Evolutionary conservation across 495 filamentous ascomycete species (phyloP).

Genomic region (Hypoxylon perforatum): DNA sequence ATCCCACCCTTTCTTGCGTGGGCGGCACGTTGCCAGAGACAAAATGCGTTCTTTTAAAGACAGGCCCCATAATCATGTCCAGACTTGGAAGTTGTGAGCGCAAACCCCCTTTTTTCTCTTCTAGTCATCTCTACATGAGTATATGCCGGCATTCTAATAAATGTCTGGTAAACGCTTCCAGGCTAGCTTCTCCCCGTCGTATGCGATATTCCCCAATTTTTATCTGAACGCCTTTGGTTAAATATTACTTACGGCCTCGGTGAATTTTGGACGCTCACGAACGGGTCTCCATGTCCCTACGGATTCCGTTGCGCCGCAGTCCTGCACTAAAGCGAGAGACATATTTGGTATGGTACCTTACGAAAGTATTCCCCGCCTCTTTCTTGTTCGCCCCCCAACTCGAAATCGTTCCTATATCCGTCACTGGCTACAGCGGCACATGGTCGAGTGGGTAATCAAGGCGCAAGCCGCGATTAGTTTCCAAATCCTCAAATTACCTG

Average conservation of each 20-base stretch:
- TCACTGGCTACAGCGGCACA: constrained; percentile 2
- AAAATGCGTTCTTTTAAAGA: constrained; percentile 25
- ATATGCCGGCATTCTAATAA: constrained; percentile 5
- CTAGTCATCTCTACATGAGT: too few relatives aligned
- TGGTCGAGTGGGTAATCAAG: constrained; percentile 26
- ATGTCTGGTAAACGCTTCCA: background rate
- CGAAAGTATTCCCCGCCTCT: constrained; percentile 12
- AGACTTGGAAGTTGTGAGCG: constrained; percentile 30
- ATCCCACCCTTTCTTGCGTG: constrained; percentile 40
- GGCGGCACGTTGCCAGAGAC: constrained; percentile 34
- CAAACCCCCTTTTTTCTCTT: background rate
- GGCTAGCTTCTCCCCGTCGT: background rate
- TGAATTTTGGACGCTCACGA: constrained; percentile 15
- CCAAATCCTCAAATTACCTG: constrained; percentile 17
- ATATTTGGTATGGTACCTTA: constrained; percentile 7
- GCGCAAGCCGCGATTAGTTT: constrained; percentile 20
- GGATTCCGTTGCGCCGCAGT: constrained; percentile 33
- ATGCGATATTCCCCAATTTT: background rate
- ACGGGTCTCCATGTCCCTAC: constrained; percentile 3
- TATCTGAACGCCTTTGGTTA: too few relatives aligned
- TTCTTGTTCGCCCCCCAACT: constrained; percentile 4
- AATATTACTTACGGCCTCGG: constrained; percentile 7
- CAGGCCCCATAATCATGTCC: constrained; percentile 20
- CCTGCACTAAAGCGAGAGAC: constrained; percentile 25
- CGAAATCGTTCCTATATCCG: constrained; percentile 4